Evolutionary conservation across 306 rosid species (phyloP).

Genomic region (Vigna hirtella): DNA sequence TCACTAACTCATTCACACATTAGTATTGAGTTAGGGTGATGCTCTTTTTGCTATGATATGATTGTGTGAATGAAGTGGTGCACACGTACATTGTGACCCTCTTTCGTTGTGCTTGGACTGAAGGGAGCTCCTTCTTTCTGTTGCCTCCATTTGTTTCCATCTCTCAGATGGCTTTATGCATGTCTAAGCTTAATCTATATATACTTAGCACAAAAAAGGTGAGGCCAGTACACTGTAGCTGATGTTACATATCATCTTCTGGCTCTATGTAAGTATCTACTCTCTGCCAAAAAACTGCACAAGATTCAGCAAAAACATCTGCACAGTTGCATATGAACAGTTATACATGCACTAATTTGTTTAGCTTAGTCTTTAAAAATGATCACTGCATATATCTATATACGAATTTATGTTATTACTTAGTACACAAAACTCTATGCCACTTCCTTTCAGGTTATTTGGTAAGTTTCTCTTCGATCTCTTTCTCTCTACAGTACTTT

Average conservation of each 20-base stretch:
- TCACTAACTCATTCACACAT: conserved; percentile 30
- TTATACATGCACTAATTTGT: not conserved
- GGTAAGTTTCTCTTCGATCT: not conserved
- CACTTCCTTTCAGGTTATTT: conserved; percentile 19
- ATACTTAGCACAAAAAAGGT: conserved; percentile 31
- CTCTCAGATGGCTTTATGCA: conserved; percentile 20
- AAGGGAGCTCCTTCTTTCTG: conserved; percentile 60
- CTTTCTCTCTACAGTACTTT: not conserved
- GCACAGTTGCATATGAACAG: conserved; percentile 39
- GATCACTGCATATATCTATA: not conserved
- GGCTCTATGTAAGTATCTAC: conserved; percentile 45
- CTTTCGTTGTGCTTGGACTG: conserved; percentile 55
- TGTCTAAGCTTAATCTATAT: conserved; percentile 37
- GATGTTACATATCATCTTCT: conserved; percentile 42
- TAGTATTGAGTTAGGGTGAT: conserved; percentile 18
- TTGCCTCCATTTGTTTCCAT: conserved; percentile 40
- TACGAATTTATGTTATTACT: conserved; percentile 5
- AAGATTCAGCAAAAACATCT: conserved; percentile 38
- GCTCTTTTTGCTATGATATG: conserved; percentile 6
- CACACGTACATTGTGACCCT: conserved; percentile 37
- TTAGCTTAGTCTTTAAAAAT: not conserved
- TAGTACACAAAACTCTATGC: not conserved
- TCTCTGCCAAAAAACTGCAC: conserved; percentile 22
- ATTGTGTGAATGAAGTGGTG: conserved; percentile 41
- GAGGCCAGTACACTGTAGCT: conserved; percentile 31